Evolutionary conservation across 1,139 yeast species (phyloP), one percentile per base, ranked within the genome.

Genomic region (Diutina sp.): DNA sequence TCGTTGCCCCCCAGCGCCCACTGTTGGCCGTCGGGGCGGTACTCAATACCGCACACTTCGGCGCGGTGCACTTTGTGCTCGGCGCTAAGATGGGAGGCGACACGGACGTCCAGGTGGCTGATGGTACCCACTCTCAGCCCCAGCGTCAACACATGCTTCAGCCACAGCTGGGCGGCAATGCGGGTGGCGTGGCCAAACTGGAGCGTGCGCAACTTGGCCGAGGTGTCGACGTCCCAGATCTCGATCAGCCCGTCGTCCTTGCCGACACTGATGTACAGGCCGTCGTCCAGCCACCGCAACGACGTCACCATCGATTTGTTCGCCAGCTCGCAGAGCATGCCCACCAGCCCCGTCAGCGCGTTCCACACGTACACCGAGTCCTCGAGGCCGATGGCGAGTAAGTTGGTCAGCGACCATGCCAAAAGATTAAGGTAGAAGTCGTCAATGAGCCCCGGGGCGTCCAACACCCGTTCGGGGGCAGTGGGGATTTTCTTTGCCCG

Each of bases 1-100:
- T 93, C 99, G 68, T 93, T 93, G 38, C 98, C 97, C 14, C 99
- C 99, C 11, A 91, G 83, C 1, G 95, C 95, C 60, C 91, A 77
- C 67, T 89, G 96, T 60, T 80, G 73, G 1, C 97, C 97, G 67
- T 91, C 98, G 4, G 73, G 65, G 60, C 93, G 80, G 82, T 96
- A 93, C 62, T 87, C 87, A 46, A 93, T 74, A 0, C 99, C 99
- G 72, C 99, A 93, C 35, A 93, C 85, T 70, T 93, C 99, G 3
- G 96, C 97, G 58, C 79, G 73, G 67, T 93, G 99, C 11, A 71
- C 62, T 55, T 67, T 71, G 58, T 82, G 78, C 58, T 76, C 77
- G 67, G 82, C 76, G 1, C 85, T 83, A 51, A 87, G 76, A 70
- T 93, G 98, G 58, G 83, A 76, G 45, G 95, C 87, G 14, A 90